Evolutionary conservation across 805 yeast genomes (phyloP).

Genomic region (Saccharomycopsis capsularis): DNA sequence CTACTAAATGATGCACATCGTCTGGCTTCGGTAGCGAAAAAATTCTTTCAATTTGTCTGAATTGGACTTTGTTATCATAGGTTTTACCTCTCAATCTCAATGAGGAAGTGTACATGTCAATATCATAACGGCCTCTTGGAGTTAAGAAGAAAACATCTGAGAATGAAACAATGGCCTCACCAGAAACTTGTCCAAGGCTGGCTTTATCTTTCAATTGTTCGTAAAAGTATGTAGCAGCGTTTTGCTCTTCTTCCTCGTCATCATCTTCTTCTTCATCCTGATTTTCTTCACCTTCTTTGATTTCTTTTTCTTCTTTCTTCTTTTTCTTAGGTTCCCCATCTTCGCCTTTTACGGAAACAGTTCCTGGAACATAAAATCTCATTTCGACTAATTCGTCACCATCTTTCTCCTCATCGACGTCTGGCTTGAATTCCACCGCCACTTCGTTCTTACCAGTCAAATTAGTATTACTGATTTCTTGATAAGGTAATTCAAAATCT

Average conservation of each 20-base stretch:
- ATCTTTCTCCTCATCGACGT: conserved; percentile 41
- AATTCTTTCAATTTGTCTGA: conserved; percentile 80
- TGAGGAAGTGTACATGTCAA: conserved; percentile 83
- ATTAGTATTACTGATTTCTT: conserved; percentile 74
- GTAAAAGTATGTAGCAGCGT: conserved; percentile 79
- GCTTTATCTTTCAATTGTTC: conserved; percentile 91
- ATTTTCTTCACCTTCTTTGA: conserved; percentile 27
- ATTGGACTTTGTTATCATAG: conserved; percentile 92
- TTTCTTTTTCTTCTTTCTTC: conserved; percentile 28
- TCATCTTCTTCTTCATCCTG: conserved; percentile 25
- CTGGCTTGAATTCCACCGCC: conserved; percentile 73
- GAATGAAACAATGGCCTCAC: conserved; percentile 91
- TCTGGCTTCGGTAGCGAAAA: conserved; percentile 93
- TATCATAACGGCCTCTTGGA: conserved; percentile 97
- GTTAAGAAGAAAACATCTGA: conserved; percentile 87
- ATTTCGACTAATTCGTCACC: conserved; percentile 97
- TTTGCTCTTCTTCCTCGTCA: conserved; percentile 42
- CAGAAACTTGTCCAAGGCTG: conserved; percentile 88
- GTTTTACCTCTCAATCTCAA: conserved; percentile 94
- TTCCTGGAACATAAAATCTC: conserved; percentile 91
- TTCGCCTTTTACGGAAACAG: conserved; percentile 42
- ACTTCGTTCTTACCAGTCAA: conserved; percentile 91
- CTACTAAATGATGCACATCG: conserved; percentile 80
- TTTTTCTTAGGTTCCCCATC: conserved; percentile 35
- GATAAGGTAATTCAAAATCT: conserved; percentile 83